Evolutionary conservation across 495 filamentous ascomycete genomes (phyloP).

Genomic region (Penicillium soppii): DNA sequence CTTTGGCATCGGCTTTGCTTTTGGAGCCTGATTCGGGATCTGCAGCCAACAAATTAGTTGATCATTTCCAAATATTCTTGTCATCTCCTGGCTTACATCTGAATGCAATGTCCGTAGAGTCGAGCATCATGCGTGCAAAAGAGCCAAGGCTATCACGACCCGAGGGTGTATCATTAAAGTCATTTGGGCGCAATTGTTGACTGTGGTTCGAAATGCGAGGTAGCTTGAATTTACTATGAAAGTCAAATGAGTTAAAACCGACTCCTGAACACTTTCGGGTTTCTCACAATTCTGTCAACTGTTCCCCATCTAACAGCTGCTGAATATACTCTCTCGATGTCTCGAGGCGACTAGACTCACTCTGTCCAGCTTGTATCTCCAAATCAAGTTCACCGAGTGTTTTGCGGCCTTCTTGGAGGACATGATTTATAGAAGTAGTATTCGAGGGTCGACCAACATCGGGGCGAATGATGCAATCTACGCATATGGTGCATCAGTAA

Average conservation of each 20-base stretch:
- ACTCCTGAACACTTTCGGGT: not conserved
- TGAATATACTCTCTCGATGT: conserved; percentile 64
- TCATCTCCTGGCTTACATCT: conserved; percentile 43
- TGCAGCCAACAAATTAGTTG: conserved; percentile 19
- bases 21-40: conserved; percentile 38
- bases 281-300: conserved; percentile 71
- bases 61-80: not conserved
- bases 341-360: conserved; percentile 41
- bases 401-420: conserved; percentile 44
- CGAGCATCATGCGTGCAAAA: conserved; percentile 59
- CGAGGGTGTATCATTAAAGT: conserved; percentile 19
- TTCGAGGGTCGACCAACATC: conserved; percentile 44
- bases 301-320: conserved; percentile 63
- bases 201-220: conserved; percentile 28
- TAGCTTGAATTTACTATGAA: conserved; percentile 67
- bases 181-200: conserved; percentile 17
- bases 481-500: conserved; percentile 14
- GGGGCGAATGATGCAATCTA: conserved; percentile 40
- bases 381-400: conserved; percentile 39
- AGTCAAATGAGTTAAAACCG: conserved; percentile 5
- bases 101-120: conserved; percentile 54
- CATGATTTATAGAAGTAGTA: conserved; percentile 46
- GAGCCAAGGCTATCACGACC: conserved; percentile 42
- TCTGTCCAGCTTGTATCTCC: conserved; percentile 38
- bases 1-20: conserved; percentile 21